Evolutionary conservation across 495 filamentous ascomycete genomes (phyloP).

Genomic region (Hyaloscypha finlandica): DNA sequence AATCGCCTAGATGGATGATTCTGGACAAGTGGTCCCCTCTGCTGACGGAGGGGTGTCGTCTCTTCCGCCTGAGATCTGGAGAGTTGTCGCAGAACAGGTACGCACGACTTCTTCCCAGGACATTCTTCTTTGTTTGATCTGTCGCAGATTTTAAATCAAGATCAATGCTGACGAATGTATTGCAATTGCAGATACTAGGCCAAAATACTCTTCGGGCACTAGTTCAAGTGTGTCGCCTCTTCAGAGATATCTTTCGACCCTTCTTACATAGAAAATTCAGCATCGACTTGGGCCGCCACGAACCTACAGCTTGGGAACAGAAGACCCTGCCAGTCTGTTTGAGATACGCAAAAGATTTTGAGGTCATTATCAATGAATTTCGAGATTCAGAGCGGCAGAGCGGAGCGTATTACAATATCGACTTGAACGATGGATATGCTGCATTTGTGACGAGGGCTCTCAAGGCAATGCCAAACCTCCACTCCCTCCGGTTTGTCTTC

Average conservation of each 20-base stretch:
- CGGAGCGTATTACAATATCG: neutral
- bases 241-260: slow-evolving; percentile 11
- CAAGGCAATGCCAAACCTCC: slow-evolving; percentile 10
- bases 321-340: neutral
- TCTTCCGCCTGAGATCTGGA: slow-evolving; percentile 19
- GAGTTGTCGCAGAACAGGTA: slow-evolving; percentile 15
- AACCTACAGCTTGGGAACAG: neutral
- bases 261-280: neutral
- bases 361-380: neutral
- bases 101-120: neutral
- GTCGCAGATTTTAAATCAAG: neutral
- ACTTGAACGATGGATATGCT: slow-evolving; percentile 7
- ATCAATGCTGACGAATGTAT: neutral
- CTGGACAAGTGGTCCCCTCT: no score
- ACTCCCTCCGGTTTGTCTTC: slow-evolving; percentile 13
- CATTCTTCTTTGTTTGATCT: neutral
- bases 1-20: no score
- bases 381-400: neutral
- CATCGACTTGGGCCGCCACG: neutral
- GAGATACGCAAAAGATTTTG: slow-evolving; percentile 1
- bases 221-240: neutral
- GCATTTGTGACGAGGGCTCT: neutral
- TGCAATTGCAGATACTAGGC: slow-evolving; percentile 9
- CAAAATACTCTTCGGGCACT: slow-evolving; percentile 6
- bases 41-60: neutral